Percentiles rank a stretch among this genome's conserved stretches.
phyloP scores from a whole-genome alignment of 495 filamentous ascomycete genomes.

The Aspergillus wentii region DNA sequence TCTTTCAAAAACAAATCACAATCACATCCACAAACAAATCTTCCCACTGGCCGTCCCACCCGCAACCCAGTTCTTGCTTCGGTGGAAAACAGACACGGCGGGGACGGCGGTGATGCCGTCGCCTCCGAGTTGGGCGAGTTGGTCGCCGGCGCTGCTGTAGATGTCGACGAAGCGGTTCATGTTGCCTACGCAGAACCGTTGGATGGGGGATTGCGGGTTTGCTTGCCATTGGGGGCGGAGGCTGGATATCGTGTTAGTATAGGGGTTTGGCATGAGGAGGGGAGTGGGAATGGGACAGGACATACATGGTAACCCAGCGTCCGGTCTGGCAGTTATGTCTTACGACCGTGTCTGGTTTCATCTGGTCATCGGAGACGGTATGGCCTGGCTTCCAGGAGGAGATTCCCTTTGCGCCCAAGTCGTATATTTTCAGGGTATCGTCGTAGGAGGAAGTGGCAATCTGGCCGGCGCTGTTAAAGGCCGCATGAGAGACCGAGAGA shows the following conservation, averaged over 20 bases:
- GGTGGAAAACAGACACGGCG: constrained; percentile 87
- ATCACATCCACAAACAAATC: constrained; percentile 82
- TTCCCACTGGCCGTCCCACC: constrained; percentile 92
- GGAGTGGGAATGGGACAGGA: constrained; percentile 5
- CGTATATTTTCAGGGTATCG: constrained; percentile 89
- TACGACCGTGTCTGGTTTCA: constrained; percentile 65
- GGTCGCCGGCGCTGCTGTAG: constrained; percentile 72
- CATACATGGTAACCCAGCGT: constrained; percentile 68
- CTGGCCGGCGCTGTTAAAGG: constrained; percentile 76
- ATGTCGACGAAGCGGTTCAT: constrained; percentile 98
- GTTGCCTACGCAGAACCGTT: constrained; percentile 89
- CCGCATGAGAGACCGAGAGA: constrained; percentile 84
- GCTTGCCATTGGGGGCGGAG: constrained; percentile 91
- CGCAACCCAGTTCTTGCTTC: constrained; percentile 83
- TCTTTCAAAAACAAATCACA: background rate
- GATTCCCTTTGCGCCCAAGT: constrained; percentile 57
- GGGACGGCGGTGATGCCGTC: constrained; percentile 92
- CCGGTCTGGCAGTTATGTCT: constrained; percentile 96
- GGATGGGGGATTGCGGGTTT: constrained; percentile 66
- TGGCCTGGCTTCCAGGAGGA: constrained; percentile 58
- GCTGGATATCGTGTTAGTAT: constrained; percentile 42
- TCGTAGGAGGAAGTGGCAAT: constrained; percentile 92
- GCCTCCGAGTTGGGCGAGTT: constrained; percentile 84
- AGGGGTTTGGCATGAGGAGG: background rate
- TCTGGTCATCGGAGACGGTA: constrained; percentile 51